Evolutionary conservation across 306 rosid species (phyloP).

Genomic region (Malus domestica): ASM211411v1 NC_041794.1:2700501-2701000

Average conservation of each 20-base stretch:
- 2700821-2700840: constrained; percentile 10
- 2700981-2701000: background rate
- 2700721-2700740: constrained; percentile 45
- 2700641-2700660: constrained; percentile 43
- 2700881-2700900: constrained; percentile 20
- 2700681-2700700: constrained; percentile 56
- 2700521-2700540: background rate
- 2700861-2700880: constrained; percentile 21
- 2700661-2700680: constrained; percentile 66
- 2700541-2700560: background rate
- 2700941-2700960: background rate
- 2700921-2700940: constrained; percentile 33
- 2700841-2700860: constrained; percentile 43
- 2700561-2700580: constrained; percentile 26
- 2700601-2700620: constrained; percentile 39
- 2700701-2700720: constrained; percentile 33
- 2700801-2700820: background rate
- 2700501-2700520: background rate
- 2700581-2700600: constrained; percentile 23
- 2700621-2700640: constrained; percentile 40
- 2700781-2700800: background rate
- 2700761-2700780: constrained; percentile 13
- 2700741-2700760: constrained; percentile 35
- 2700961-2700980: background rate
- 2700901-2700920: constrained; percentile 53